These are phyloP conservation scores for Quercus berberidifolia DNA, from an alignment of 306 rosid species.

Conservation along the genomic window DNA sequence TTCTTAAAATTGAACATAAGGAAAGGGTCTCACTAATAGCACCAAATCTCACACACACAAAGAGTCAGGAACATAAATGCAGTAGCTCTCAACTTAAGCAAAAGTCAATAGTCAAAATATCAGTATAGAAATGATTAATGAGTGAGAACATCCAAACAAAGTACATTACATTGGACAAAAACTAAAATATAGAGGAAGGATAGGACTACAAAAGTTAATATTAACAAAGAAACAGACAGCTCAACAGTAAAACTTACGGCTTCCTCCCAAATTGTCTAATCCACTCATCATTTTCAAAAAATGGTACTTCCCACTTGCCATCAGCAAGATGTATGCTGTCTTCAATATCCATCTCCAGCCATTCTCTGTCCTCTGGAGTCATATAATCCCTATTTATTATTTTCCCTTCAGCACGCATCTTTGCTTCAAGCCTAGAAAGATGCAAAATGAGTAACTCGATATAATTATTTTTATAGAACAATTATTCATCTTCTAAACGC, in stretches of 20 bases:
- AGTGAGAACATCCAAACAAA: background rate
- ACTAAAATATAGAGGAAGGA: background rate
- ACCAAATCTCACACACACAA: background rate
- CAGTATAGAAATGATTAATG: background rate
- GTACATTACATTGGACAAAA: background rate
- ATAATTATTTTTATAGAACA: constrained; percentile 15
- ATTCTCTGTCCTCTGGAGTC: constrained; percentile 73
- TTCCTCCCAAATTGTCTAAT: constrained; percentile 54
- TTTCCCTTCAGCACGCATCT: constrained; percentile 88
- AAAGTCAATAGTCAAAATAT: background rate
- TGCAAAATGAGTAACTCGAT: constrained; percentile 20
- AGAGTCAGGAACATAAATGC: background rate
- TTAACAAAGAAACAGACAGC: constrained; percentile 6
- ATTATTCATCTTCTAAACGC: constrained; percentile 5
- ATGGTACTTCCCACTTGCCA: constrained; percentile 60
- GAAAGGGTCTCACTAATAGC: background rate
- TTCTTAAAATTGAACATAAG: background rate
- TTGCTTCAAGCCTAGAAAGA: constrained; percentile 67
- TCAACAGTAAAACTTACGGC: constrained; percentile 57
- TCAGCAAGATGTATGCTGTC: constrained; percentile 60
- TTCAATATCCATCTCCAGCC: constrained; percentile 97
- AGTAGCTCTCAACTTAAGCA: background rate
- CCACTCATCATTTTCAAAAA: constrained; percentile 81
- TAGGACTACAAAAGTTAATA: background rate
- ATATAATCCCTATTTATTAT: constrained; percentile 72